Base-by-base conservation (phyloP, 345 rosid species). In the Heritiera littoralis region DNA sequence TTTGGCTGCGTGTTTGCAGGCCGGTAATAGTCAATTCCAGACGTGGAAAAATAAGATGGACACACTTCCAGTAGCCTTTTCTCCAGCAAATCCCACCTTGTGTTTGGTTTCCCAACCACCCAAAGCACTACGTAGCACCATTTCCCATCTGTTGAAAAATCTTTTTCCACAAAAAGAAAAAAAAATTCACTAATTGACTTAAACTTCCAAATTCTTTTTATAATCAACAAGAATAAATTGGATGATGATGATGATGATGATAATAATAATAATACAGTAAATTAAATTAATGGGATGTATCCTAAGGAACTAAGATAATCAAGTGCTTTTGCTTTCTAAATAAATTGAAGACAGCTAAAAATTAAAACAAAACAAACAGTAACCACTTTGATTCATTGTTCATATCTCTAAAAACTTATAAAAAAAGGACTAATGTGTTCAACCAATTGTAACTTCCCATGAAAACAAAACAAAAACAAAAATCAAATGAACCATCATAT, bases 121-220 rank as follows among this genome's bases (percentile, higher is more conserved):
- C 95, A 90, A 64, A 90, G 83, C 78, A 90, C 86, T 80, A 89
- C 0, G 79, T 88, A 91, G 87, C 92, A 87, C 93, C 95, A 89
- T 79, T 91, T 90, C 30, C 95, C 91, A 83, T 91, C 95, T 15
- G 92, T 92, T 41, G 89, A 86, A 51, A 84, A 20, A 87, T 92
- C 95, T 92, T 60, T 35, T 59, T 81, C 46, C 20, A 77, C 60
- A 58, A 9, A 74, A 66, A 81, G 72, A 23, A 23, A 23, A 23
- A 35, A 72, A 67, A 18, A 66, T 11, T 49, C 43, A 71, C 7
- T 30, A 71, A 14, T 30, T 49, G 12, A 28, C 59, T 28, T 49
- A 14, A 1, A 28, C 41, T 17, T 70, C 58, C 74, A 48, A 46
- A 12, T 3, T 35, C 20, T 35, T 35, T 35, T 45, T 14, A 38